phyloP scores from a whole-genome alignment of 371 early-diverging fungal genomes.

The Mucor mucedo region DNA sequence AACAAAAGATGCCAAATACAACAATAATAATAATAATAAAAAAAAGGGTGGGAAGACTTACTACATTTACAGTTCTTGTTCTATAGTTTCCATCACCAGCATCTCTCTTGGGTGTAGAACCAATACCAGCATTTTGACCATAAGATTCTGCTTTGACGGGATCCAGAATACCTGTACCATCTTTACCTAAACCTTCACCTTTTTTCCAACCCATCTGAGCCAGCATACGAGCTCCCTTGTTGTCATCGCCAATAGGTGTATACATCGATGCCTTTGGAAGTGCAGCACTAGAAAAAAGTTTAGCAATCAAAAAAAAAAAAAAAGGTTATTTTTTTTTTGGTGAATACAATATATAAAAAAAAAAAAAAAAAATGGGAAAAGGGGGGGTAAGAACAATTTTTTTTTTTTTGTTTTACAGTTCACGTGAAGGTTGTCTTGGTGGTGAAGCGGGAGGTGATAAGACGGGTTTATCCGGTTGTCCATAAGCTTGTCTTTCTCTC shows the following conservation, averaged over 20 bases:
- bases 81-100: conserved; percentile 13
- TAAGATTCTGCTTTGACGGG: conserved; percentile 50
- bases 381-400: neutral
- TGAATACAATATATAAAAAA: no score
- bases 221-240: conserved; percentile 49
- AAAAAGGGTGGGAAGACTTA: conserved; percentile 6
- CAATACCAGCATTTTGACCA: conserved; percentile 45
- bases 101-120: conserved; percentile 18
- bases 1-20: neutral
- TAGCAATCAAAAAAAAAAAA: no score
- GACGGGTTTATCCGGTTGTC: conserved; percentile 59
- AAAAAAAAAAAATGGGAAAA: neutral
- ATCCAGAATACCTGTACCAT: conserved; percentile 46
- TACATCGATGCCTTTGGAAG: conserved; percentile 33
- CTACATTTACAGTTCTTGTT: conserved; percentile 23
- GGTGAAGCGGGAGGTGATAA: conserved; percentile 28
- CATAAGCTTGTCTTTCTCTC: conserved; percentile 70
- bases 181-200: conserved; percentile 50
- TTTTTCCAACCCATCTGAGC: conserved; percentile 53
- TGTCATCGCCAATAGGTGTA: conserved; percentile 43
- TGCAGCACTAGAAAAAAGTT: neutral
- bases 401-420: conserved; percentile 16
- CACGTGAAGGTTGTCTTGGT: conserved; percentile 14
- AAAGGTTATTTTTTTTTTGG: no score
- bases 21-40: neutral